A percentile compares a stretch with the other conserved stretches of the same genome.
Conservation (phyloP, 1,139 yeast species). For the Pneumocystis oryctolagi region DNA sequence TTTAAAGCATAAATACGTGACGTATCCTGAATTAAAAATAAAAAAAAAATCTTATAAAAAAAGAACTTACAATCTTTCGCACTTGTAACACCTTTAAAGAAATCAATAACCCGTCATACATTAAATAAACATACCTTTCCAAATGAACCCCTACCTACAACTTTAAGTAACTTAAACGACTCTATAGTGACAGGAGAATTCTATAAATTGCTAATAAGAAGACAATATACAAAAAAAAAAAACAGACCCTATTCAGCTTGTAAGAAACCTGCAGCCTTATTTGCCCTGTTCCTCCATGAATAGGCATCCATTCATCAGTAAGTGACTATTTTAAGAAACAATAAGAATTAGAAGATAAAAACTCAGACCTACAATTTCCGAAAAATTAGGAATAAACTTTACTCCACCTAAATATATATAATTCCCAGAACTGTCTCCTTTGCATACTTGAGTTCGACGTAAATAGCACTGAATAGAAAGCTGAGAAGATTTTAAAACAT, state of each 20-base stretch:
- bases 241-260: constrained; percentile 42
- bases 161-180: constrained; percentile 83
- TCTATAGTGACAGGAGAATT: constrained; percentile 66
- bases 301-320: constrained; percentile 21
- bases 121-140: constrained; percentile 49
- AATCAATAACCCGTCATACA: neutral
- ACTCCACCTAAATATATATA: constrained; percentile 30
- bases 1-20: constrained; percentile 48
- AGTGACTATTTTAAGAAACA: constrained; percentile 1
- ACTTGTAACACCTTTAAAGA: neutral
- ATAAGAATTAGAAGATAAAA: neutral
- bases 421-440: constrained; percentile 7
- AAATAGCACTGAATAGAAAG: constrained; percentile 5
- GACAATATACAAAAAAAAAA: neutral
- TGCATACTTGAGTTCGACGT: constrained; percentile 5
- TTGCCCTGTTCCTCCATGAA: constrained; percentile 28
- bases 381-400: constrained; percentile 19
- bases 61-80: neutral
- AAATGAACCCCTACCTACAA: constrained; percentile 92
- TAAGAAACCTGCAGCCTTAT: constrained; percentile 57
- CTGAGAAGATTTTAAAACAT: neutral
- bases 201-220: neutral
- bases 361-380: constrained; percentile 11
- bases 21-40: neutral
- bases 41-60: neutral